Percentiles rank a stretch among this genome's conserved stretches.
phyloP scores from a whole-genome alignment of 768 basidiomycete genomes.

The Kondoa malvinella region DNA sequence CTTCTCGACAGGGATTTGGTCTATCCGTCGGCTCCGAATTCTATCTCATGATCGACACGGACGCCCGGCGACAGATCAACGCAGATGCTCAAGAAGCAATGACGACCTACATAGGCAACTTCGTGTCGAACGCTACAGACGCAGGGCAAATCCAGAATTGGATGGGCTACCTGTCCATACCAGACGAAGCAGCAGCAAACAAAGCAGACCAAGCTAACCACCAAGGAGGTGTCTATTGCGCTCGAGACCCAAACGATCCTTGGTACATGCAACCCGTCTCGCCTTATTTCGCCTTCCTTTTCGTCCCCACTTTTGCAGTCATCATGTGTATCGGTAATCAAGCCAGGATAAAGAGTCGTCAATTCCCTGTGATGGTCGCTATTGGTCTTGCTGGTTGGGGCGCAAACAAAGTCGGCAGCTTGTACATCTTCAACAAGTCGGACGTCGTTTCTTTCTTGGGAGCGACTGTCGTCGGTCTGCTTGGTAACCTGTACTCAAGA shows the following conservation, averaged over 20 bases:
- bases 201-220: conserved; percentile 31
- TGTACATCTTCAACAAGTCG: conserved; percentile 36
- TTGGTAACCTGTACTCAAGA: conserved; percentile 66
- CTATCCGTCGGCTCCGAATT: conserved; percentile 69
- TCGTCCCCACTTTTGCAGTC: conserved; percentile 57
- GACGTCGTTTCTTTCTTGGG: conserved; percentile 73
- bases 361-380: conserved; percentile 64
- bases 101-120: conserved; percentile 17
- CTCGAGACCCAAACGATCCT: conserved; percentile 45
- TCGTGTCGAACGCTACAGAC: conserved; percentile 29
- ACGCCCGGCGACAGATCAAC: conserved; percentile 33
- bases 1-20: conserved; percentile 46
- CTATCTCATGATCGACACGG: conserved; percentile 49
- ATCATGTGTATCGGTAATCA: conserved; percentile 58
- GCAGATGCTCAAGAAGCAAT: not conserved
- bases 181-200: conserved; percentile 39
- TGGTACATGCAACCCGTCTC: conserved; percentile 77
- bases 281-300: conserved; percentile 54
- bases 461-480: conserved; percentile 52
- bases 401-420: conserved; percentile 2
- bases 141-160: conserved; percentile 33
- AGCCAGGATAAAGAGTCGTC: conserved; percentile 54
- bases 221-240: conserved; percentile 44
- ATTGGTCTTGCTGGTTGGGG: conserved; percentile 44
- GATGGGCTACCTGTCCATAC: conserved; percentile 51